phyloP scores from a whole-genome alignment of 2,329 filamentous ascomycete genomes.

The Fusarium robinianum region DNA sequence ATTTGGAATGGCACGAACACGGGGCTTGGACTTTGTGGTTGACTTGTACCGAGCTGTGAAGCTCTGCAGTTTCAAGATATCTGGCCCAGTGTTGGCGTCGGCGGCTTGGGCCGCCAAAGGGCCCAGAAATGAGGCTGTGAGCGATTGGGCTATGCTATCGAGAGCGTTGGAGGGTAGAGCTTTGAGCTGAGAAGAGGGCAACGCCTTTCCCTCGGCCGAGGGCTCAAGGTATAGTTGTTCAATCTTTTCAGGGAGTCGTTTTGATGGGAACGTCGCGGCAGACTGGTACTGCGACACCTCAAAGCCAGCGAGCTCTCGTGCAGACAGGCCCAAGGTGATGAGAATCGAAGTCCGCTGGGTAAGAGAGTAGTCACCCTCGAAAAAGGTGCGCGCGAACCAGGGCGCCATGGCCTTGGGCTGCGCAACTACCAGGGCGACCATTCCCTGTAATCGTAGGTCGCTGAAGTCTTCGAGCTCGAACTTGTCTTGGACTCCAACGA shows the following conservation, averaged over 20 bases:
- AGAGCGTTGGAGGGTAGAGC: slow-evolving; percentile 63
- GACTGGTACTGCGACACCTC: slow-evolving; percentile 59
- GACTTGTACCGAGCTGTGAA: slow-evolving; percentile 68
- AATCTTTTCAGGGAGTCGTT: slow-evolving; percentile 73
- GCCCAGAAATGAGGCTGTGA: slow-evolving; percentile 75
- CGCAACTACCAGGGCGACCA: slow-evolving; percentile 80
- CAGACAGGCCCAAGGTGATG: slow-evolving; percentile 78
- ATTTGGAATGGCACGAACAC: slow-evolving; percentile 68
- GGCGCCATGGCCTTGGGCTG: slow-evolving; percentile 77
- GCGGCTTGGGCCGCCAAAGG: slow-evolving; percentile 83
- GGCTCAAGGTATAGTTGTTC: slow-evolving; percentile 68
- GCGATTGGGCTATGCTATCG: slow-evolving; percentile 66
- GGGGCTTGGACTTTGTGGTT: slow-evolving; percentile 43
- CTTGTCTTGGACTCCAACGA: slow-evolving; percentile 83
- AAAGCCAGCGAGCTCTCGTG: slow-evolving; percentile 82
- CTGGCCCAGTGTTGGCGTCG: slow-evolving; percentile 77
- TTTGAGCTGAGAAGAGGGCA: slow-evolving; percentile 49
- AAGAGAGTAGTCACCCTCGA: slow-evolving; percentile 89
- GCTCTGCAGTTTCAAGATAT: slow-evolving; percentile 84
- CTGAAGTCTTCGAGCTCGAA: slow-evolving; percentile 81
- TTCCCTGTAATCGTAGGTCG: slow-evolving; percentile 73
- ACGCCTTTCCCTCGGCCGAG: slow-evolving; percentile 28
- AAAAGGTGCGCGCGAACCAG: slow-evolving; percentile 84
- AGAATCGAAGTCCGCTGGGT: slow-evolving; percentile 82
- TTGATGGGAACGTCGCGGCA: slow-evolving; percentile 73